These are phyloP conservation scores for Diaporthe longicolla DNA, from an alignment of 2,329 filamentous ascomycete genomes.

Conservation along the genomic window DNA sequence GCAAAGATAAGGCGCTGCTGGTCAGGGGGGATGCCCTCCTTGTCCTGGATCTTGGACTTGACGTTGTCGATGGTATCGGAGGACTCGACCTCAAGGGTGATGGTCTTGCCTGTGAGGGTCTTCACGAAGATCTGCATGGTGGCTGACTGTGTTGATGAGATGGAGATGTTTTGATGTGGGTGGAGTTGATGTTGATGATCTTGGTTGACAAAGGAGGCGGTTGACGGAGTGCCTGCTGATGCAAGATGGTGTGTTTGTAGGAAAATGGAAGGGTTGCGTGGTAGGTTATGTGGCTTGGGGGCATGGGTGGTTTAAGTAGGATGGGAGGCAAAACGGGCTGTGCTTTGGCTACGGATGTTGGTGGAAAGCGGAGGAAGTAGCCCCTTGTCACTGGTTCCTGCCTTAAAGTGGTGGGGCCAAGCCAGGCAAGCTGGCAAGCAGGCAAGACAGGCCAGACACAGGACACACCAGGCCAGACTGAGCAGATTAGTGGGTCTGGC, in stretches of 20 bases:
- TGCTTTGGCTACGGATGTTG: slow-evolving; percentile 14
- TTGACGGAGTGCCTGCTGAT: neutral
- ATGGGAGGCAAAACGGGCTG: slow-evolving; percentile 35
- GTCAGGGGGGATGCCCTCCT: slow-evolving; percentile 96
- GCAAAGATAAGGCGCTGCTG: slow-evolving; percentile 97
- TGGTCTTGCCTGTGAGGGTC: slow-evolving; percentile 93
- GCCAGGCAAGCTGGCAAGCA: neutral
- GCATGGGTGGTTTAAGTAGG: slow-evolving; percentile 34
- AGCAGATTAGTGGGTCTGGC: slow-evolving; percentile 12
- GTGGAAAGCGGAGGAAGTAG: slow-evolving; percentile 24
- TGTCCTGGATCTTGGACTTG: slow-evolving; percentile 97
- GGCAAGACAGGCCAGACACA: slow-evolving; percentile 12
- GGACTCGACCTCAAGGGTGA: slow-evolving; percentile 90
- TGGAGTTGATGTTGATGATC: slow-evolving; percentile 53
- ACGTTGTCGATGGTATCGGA: slow-evolving; percentile 96
- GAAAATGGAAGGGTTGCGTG: neutral
- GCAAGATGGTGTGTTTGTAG: neutral
- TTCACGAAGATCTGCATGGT: slow-evolving; percentile 82
- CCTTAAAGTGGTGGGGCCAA: slow-evolving; percentile 27
- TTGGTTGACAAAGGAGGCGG: neutral
- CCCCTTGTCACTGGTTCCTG: slow-evolving; percentile 34
- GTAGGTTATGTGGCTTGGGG: neutral
- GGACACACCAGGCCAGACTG: slow-evolving; percentile 4
- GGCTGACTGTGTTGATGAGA: slow-evolving; percentile 49
- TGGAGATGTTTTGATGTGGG: slow-evolving; percentile 78